Base-by-base conservation (phyloP, 2,329 filamentous ascomycete genomes). In the Fusarium humuli region DNA sequence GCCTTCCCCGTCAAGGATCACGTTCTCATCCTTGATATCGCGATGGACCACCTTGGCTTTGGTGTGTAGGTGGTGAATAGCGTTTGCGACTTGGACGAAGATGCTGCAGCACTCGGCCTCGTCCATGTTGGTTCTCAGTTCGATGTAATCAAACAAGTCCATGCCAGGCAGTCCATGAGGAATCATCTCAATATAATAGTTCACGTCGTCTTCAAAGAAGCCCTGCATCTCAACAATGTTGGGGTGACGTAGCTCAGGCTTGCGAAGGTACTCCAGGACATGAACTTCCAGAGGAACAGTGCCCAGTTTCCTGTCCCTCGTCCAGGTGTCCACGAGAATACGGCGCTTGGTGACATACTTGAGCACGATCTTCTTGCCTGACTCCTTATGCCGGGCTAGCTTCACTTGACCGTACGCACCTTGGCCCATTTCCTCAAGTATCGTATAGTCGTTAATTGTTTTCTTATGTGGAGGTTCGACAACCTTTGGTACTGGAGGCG, bases 121-220 rank as follows among this genome's bases (percentile, higher is more conserved):
- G 56, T 97, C 94, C 96, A 99, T 99, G 76, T 95, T 98, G 47
- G 94, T 91, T 27, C 95, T 91, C 57, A 99, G 87, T 80, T 99
- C 96, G 72, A 99, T 99, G 79, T 99, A 99, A 81, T 99, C 96
- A 77, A 99, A 99, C 3, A 99, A 86, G 79, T 99, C 96, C 94
- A 99, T 98, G 14, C 96, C 96, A 0, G 96, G 96, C 40, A 98
- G 85, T 2, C 96, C 96, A 75, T 98, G 96, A 0, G 96, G 96
- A 16, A 92, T 87, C 94, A 98, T 99, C 79, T 98, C 96, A 73
- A 99, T 99, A 80, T 99, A 99, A 82, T 99, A 99, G 77, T 99
- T 98, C 74, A 90, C 85, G 69, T 93, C 90, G 72, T 97, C 93
- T 78, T 92, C 90, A 72, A 92, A 92, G 77, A 92, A 92, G 67